Conservation (phyloP, 2,329 filamentous ascomycete species). For the Ascosphaera apis region DNA sequence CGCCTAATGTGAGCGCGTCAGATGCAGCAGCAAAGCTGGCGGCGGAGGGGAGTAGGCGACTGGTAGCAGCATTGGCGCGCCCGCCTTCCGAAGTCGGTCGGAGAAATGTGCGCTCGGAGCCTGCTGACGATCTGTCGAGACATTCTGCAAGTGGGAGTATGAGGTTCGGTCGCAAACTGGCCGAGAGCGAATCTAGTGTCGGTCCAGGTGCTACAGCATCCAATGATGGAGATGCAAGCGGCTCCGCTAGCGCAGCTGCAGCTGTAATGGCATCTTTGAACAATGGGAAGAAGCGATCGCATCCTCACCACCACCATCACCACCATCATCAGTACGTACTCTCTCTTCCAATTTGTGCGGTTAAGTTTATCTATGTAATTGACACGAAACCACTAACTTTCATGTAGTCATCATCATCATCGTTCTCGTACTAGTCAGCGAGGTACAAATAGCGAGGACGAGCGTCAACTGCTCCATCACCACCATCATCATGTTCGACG, state of each 20-base stretch:
- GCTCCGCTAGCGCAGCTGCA: too few relatives aligned
- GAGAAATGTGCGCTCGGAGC: too few relatives aligned
- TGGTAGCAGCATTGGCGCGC: constrained; percentile 30
- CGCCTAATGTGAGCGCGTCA: too few relatives aligned
- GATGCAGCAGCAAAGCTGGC: too few relatives aligned
- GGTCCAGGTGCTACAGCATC: too few relatives aligned
- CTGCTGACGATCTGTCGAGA: constrained; percentile 20
- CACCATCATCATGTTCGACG: constrained; percentile 16
- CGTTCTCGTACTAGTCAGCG: constrained; percentile 7
- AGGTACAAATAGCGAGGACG: too few relatives aligned
- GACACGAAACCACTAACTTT: too few relatives aligned
- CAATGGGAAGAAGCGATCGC: too few relatives aligned
- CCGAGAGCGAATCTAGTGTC: too few relatives aligned
- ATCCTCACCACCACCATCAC: constrained; percentile 36
- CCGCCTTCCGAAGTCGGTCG: constrained; percentile 12
- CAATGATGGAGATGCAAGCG: too few relatives aligned
- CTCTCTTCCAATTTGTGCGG: constrained; percentile 1
- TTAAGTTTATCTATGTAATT: constrained; percentile 3
- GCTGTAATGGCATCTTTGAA: too few relatives aligned
- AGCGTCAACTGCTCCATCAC: constrained; percentile 24
- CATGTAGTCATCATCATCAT: constrained; percentile 27
- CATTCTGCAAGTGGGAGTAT: constrained; percentile 20
- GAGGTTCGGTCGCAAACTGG: constrained; percentile 11
- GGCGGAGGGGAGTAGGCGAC: constrained; percentile 14
- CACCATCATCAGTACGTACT: constrained; percentile 32